Base-by-base conservation (phyloP, 768 basidiomycete genomes). In the Astraeus odoratus region DNA sequence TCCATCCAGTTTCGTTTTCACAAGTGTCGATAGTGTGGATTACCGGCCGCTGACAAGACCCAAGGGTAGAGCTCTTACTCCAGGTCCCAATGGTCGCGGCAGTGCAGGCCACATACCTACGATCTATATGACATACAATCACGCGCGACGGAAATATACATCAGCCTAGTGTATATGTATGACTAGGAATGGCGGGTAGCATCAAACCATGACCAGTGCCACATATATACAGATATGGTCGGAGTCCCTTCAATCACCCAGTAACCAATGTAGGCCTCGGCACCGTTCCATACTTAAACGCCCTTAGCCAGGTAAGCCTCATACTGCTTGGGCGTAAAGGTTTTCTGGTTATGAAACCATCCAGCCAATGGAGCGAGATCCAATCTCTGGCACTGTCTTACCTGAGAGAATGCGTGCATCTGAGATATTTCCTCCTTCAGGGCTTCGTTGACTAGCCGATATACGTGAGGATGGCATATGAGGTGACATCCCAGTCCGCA, bases 391-490 rank as follows among this genome's bases (percentile, higher is more conserved):
- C 20, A 16, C 34, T 16, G 34, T 3, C 66, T 42, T 52, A 88
- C 89, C 80, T 92, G 88, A 12, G 88, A 88, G 64, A 92, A 92
- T 4, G 89, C 88, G 54, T 92, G 88, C 75, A 92, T 81, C 46
- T 83, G 77, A 0, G 83, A 70, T 46, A 92, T 89, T 54, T 89
- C 71, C 2, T 66, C 67, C 66, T 86, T 90, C 56, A 92, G 59
- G 8, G 81, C 57, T 19, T 87, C 81, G 55, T 91, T 90, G 47
- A 92, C 88, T 91, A 49, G 3, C 15, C 22, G 39, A 7, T 35
- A 31, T 43, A 16, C 15, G 13, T 42, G 18, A 30, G 43, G 37
- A 46, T 51, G 52, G 51, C n/a, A n/a, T 7, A 26, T 22, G 33
- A 33, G 36, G 15, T 41, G 40, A 27, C 39, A 36, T 8, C 38